These are phyloP conservation scores for Vaccinium macrocarpon DNA, from an alignment of 148 eudicot genomes.

Conservation along the genomic window DNA sequence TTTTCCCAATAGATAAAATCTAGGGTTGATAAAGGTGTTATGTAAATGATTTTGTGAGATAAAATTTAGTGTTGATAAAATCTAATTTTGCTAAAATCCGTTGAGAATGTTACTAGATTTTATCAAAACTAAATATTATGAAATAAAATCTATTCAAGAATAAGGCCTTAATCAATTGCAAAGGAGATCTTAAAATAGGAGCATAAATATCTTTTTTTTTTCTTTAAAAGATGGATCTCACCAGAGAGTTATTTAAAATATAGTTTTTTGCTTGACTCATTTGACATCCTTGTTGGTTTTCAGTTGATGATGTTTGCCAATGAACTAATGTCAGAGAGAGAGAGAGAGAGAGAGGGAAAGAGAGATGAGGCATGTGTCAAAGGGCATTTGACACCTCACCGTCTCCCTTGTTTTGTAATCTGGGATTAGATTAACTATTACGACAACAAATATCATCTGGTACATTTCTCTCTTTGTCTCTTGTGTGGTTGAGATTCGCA, in stretches of 20 bases:
- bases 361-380: constrained; percentile 8
- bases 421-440: not conserved
- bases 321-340: not conserved
- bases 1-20: too few species aligned
- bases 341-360: constrained; percentile 2
- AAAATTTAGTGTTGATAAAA: too few species aligned
- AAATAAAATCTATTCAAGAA: too few species aligned
- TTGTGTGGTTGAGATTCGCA: too few species aligned
- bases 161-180: too few species aligned
- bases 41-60: too few species aligned
- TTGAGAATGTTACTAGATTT: too few species aligned
- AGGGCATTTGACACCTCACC: constrained; percentile 15
- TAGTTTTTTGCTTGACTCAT: not conserved
- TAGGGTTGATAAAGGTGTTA: too few species aligned
- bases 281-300: constrained; percentile 5
- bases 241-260: not conserved
- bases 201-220: constrained; percentile 19
- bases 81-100: too few species aligned
- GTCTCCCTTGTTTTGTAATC: not conserved
- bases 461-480: not conserved
- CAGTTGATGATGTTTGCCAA: constrained; percentile 18
- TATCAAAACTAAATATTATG: too few species aligned
- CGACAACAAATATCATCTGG: not conserved
- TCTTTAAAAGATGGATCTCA: constrained; percentile 34
- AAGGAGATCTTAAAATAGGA: not conserved